Base-by-base conservation (phyloP, 306 rosid species). In the Fagus sylvatica region DNA sequence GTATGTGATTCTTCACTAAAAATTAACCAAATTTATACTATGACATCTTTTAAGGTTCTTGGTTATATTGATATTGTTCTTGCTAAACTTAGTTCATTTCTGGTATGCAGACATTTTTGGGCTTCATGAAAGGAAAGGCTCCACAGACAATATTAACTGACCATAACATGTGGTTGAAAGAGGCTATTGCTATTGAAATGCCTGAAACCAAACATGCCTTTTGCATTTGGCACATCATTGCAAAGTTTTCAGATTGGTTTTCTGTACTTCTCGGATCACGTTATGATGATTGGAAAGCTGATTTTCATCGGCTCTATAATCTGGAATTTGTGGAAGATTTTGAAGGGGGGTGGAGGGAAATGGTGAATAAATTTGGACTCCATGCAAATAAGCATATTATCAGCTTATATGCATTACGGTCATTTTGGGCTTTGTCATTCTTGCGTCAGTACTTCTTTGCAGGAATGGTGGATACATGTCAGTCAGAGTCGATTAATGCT, bases 121-220 rank as follows among this genome's bases (percentile, higher is more conserved):
- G 84, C 81, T 93, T 91, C 90, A 84, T 89, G 91, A 88, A 88
- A 79, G 97, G 93, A 77, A 93, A 88, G 87, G 88, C 98, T 78
- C 94, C 98, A 10, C 93, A 87, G 76, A 86, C 93, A 41, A 78
- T 89, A 77, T 79, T 88, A 81, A 93, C 94, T 12, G 98, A 93
- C 83, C 97, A 93, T 71, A 93, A 89, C 85, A 85, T 83, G 74
- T 93, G 98, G 98, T 94, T 91, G 80, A 93, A 93, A 85, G 98
- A 89, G 76, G 93, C 97, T 74, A 84, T 93, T 76, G 86, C 90
- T 71, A 84, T 76, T 49, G 94, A 84, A 86, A 78, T 89, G 90
- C 91, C 93, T 43, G 90, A 85, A 75, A 87, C 90, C 30, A 88
- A 85, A 67, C 94, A 91, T 32, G 94, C 91, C 78, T 93, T 93